Evolutionary conservation across 352 stramenopile genomes (phyloP), one percentile per base, ranked within the genome.

Genomic region (Paralagenidium karlingii): DNA sequence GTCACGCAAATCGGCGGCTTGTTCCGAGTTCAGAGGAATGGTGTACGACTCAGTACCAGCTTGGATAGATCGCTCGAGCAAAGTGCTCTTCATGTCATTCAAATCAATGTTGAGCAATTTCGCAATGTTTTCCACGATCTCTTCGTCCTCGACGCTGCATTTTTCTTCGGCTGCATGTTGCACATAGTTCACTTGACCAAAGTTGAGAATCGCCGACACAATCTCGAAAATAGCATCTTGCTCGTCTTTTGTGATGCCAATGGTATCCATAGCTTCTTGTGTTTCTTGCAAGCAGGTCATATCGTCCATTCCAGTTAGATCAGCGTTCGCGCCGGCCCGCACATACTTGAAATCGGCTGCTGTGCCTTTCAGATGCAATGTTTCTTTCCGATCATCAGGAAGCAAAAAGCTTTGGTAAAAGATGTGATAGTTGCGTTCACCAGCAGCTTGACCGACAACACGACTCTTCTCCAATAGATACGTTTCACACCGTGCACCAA

Each of bases 371-470:
- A 82, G 60, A 29, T 68, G 69, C 34, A 91, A 57, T 24, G 70
- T 58, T 27, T 33, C 40, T 45, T 68, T 81, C 1, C 67, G 60
- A 2, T 48, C 54, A 11, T 65, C 51, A 0, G 51, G 33, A 13
- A 87, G 58, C 13, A 54, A 56, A 55, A 93, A 82, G 38, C 98
- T 70, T 57, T 98, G 80, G 68, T 98, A 98, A 59, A 99, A 98
- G 25, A 98, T 79, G 62, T 99, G 94, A 73, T 97, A 99, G 60
- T 98, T 98, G 30, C 94, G 67, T 60, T 98, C 94, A 0, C 85
- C 82, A 15, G 64, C 33, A 1, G 69, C 71, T 60, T 97, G 90
- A 36, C 75, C 66, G 3, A 97, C 76, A 3, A 98, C 74, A 13
- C 94, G 86, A 26, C 86, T 93, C 58, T 98, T 98, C 57, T 99